Evolutionary conservation across 345 rosid genomes (phyloP).

Genomic region (Heritiera fomes): DNA sequence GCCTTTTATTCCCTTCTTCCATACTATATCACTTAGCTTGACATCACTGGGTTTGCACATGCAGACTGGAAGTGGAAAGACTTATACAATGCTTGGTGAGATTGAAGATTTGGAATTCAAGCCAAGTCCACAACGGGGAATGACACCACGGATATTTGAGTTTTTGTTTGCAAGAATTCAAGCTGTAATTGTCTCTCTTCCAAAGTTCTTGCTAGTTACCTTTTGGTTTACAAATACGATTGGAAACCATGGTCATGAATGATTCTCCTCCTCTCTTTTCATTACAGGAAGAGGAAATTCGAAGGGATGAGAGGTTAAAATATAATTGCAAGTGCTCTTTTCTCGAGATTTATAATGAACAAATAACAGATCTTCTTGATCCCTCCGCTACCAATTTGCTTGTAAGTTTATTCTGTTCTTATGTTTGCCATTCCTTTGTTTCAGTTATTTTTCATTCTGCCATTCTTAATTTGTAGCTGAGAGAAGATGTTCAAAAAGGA

Average conservation of each 20-base stretch:
- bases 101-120: conserved; percentile 75
- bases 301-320: conserved; percentile 80
- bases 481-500: conserved; percentile 83
- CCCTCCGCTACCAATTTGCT: conserved; percentile 85
- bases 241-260: background rate
- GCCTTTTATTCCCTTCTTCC: background rate
- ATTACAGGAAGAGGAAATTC: conserved; percentile 90
- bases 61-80: conserved; percentile 99
- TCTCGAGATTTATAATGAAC: conserved; percentile 95
- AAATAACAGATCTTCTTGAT: conserved; percentile 94
- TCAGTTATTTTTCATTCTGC: conserved; percentile 14
- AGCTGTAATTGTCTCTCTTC: conserved; percentile 55
- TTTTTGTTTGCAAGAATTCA: conserved; percentile 95
- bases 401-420: conserved; percentile 40
- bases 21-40: background rate
- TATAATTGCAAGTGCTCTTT: conserved; percentile 97
- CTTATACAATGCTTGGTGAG: conserved; percentile 91
- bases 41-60: conserved; percentile 24
- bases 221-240: background rate
- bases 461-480: conserved; percentile 51
- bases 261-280: conserved; percentile 15
- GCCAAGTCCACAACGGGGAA: conserved; percentile 85
- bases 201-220: conserved; percentile 14
- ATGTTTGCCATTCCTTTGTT: conserved; percentile 11
- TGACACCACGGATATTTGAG: conserved; percentile 95